These are phyloP conservation scores for Suillus tomentosus DNA, from an alignment of 768 basidiomycete genomes.

Conservation along the genomic window DNA sequence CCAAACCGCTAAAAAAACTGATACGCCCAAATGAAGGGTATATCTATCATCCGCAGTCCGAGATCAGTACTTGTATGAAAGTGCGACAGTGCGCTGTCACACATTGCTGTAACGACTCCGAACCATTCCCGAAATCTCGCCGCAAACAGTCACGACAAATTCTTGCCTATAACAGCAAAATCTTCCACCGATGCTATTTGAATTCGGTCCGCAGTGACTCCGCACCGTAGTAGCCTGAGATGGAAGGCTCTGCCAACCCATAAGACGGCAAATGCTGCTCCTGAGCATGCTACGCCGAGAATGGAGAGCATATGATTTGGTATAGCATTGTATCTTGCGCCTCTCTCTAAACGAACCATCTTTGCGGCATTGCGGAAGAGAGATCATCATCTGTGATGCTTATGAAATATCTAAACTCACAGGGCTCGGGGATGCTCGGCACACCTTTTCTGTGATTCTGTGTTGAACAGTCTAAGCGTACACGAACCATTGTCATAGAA, in stretches of 20 bases:
- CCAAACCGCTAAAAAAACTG: neutral
- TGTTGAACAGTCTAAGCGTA: slow-evolving; percentile 1
- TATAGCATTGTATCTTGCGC: slow-evolving; percentile 29
- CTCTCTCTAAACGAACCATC: neutral
- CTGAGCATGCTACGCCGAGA: slow-evolving; percentile 45
- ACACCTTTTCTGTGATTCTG: neutral
- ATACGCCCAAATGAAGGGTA: neutral
- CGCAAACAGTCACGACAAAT: neutral
- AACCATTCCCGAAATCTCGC: neutral
- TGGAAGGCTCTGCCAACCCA: slow-evolving; percentile 1
- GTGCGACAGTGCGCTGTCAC: neutral
- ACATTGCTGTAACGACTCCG: neutral
- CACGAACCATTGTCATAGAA: no score
- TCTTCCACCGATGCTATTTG: neutral
- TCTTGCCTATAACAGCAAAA: neutral
- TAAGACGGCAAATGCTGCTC: slow-evolving; percentile 22
- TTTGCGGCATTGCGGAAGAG: neutral
- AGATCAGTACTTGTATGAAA: slow-evolving; percentile 1
- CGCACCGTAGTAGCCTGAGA: neutral
- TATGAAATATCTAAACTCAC: neutral
- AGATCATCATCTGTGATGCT: neutral
- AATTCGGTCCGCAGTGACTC: slow-evolving; percentile 1
- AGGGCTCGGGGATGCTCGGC: neutral
- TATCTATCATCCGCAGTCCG: slow-evolving; percentile 1
- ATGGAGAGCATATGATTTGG: slow-evolving; percentile 28